Evolutionary conservation across 2,329 filamentous ascomycete genomes (phyloP).

Genomic region (Hymenoscyphus occultus): DNA sequence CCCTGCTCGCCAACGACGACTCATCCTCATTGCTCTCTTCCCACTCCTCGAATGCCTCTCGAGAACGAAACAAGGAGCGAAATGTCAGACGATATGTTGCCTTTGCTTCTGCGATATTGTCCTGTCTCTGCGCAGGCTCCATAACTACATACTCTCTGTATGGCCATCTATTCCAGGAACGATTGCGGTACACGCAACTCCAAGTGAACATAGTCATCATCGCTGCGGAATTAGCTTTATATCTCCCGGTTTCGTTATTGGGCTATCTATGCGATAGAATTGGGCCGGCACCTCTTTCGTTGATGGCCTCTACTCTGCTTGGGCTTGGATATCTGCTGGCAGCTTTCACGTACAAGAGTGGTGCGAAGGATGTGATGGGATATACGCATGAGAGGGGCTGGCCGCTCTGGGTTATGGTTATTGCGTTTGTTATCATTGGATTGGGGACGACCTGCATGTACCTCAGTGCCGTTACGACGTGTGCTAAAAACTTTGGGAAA

Average conservation of each 20-base stretch:
- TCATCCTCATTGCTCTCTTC: constrained; percentile 22
- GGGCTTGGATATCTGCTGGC: constrained; percentile 80
- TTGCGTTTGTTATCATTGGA: constrained; percentile 80
- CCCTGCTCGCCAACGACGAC: constrained; percentile 26
- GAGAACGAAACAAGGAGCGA: constrained; percentile 22
- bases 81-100: constrained; percentile 41
- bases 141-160: constrained; percentile 94
- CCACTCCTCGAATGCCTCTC: constrained; percentile 20
- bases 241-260: constrained; percentile 85
- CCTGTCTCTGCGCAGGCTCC: constrained; percentile 77
- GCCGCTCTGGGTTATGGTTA: constrained; percentile 79
- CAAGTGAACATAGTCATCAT: constrained; percentile 91
- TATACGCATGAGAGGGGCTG: constrained; percentile 50
- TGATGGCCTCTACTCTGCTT: constrained; percentile 71
- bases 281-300: constrained; percentile 72
- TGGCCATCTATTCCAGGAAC: constrained; percentile 82
- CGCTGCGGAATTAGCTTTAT: constrained; percentile 81
- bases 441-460: constrained; percentile 87
- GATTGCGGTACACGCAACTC: constrained; percentile 83
- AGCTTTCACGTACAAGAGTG: constrained; percentile 69
- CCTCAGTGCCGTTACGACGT: constrained; percentile 85
- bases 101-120: constrained; percentile 53
- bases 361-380: constrained; percentile 43
- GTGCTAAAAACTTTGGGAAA: constrained; percentile 95
- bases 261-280: constrained; percentile 90